A percentile compares a stretch with the other conserved stretches of the same genome.
Evolutionary conservation across 164 flowering plant species (phyloP).

Genomic region (Platanus orientalis): DNA sequence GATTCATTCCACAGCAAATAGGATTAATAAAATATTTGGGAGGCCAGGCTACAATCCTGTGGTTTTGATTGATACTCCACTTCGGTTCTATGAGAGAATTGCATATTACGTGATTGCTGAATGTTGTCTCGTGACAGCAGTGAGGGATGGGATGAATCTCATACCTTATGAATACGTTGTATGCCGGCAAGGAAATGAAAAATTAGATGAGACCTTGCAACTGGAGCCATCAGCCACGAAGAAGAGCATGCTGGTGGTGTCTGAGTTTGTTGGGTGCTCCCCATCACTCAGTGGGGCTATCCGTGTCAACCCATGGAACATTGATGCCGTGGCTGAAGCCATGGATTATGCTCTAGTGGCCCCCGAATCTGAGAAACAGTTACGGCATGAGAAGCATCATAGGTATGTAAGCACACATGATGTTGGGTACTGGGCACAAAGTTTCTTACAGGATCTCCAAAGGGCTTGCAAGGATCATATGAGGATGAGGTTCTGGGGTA

Average conservation of each 20-base stretch:
- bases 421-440: constrained; percentile 59
- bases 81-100: constrained; percentile 50
- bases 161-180: constrained; percentile 58
- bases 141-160: constrained; percentile 68
- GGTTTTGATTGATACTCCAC: constrained; percentile 44
- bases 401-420: constrained; percentile 58
- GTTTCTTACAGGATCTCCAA: constrained; percentile 52
- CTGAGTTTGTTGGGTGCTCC: constrained; percentile 63
- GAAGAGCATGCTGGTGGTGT: constrained; percentile 61
- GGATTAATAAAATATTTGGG: constrained; percentile 44
- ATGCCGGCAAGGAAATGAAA: constrained; percentile 46
- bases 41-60: constrained; percentile 47
- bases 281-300: constrained; percentile 67
- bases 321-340: constrained; percentile 57
- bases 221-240: constrained; percentile 31
- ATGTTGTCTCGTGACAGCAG: constrained; percentile 63
- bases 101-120: constrained; percentile 53
- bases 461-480: constrained; percentile 54
- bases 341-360: constrained; percentile 45
- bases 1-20: constrained; percentile 37
- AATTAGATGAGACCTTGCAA: constrained; percentile 36
- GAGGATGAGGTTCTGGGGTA: constrained; percentile 59
- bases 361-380: constrained; percentile 45
- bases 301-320: constrained; percentile 63
- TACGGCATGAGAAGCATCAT: constrained; percentile 61